These are phyloP conservation scores for Oxyria digyna DNA, from an alignment of 148 eudicot species.

Conservation along the genomic window DNA sequence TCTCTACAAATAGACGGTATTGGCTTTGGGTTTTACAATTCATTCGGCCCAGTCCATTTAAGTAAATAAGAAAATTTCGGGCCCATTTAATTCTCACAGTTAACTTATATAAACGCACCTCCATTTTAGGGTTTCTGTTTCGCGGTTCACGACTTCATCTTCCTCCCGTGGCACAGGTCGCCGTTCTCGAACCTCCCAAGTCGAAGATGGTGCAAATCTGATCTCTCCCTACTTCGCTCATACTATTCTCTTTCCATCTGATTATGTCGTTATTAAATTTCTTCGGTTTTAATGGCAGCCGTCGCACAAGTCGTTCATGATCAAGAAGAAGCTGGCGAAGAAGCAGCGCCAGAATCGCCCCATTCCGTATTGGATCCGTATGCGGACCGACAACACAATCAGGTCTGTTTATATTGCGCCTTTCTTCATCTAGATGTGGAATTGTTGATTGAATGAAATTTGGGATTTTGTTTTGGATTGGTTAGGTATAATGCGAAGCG, in stretches of 20 bases:
- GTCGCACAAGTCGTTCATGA: constrained; percentile 10
- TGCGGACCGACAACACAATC: constrained; percentile 8
- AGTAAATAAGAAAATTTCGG: neutral
- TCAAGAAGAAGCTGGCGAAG: constrained; percentile 11
- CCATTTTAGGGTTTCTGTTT: constrained; percentile 1
- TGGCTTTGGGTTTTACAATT: too few relatives aligned
- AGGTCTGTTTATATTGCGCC: neutral
- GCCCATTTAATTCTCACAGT: neutral
- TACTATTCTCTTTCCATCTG: neutral
- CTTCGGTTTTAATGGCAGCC: neutral
- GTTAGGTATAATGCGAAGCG: constrained; percentile 32
- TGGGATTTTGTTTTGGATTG: neutral
- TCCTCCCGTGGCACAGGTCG: neutral
- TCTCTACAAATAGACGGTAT: too few relatives aligned
- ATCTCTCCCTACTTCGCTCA: neutral
- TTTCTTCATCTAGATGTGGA: neutral
- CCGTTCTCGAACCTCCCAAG: neutral
- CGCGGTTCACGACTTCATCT: neutral
- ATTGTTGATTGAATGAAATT: neutral
- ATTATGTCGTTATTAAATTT: neutral
- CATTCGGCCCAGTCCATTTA: neutral
- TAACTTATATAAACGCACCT: neutral
- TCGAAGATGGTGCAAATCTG: constrained; percentile 1
- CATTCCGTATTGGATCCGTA: constrained; percentile 10
- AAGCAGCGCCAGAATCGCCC: constrained; percentile 11